Evolutionary conservation across 23 red algal genomes (phyloP).

Genomic region (Rhodosorus marinus): DNA sequence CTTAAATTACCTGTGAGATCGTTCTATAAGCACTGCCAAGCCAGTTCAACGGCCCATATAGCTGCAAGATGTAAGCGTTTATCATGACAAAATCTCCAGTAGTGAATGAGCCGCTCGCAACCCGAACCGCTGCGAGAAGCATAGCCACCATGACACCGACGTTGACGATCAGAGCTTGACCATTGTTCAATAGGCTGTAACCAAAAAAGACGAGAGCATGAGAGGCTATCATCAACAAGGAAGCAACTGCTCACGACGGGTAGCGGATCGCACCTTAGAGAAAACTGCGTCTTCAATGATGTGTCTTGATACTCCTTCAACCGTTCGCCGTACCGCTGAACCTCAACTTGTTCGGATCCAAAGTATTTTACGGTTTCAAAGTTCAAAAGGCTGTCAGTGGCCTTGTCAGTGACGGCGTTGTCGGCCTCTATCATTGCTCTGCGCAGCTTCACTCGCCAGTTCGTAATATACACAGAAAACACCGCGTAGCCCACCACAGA

Average conservation of each 20-base stretch:
- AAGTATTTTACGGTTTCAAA: constrained; percentile 91
- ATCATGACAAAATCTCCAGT: constrained; percentile 78
- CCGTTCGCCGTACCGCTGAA: constrained; percentile 6
- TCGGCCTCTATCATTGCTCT: constrained; percentile 24
- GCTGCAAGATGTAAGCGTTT: constrained; percentile 73
- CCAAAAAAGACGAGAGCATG: too few relatives aligned
- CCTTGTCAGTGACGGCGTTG: constrained; percentile 24
- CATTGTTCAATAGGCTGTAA: constrained; percentile 64
- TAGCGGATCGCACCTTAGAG: constrained; percentile 15
- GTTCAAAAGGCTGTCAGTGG: constrained; percentile 48
- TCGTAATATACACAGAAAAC: constrained; percentile 11
- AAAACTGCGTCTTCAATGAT: constrained; percentile 4
- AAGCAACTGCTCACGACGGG: too few relatives aligned
- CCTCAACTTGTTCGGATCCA: constrained; percentile 52
- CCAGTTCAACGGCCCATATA: constrained; percentile 74
- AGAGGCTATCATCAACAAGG: too few relatives aligned
- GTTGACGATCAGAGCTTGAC: constrained; percentile 53
- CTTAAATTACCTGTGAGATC: too few relatives aligned
- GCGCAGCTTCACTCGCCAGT: constrained; percentile 19
- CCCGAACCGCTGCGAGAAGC: constrained; percentile 35
- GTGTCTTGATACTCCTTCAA: constrained; percentile 8
- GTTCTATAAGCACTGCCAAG: constrained; percentile 60
- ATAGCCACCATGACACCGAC: constrained; percentile 22
- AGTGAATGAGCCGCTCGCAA: constrained; percentile 19
- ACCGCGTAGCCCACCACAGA: constrained; percentile 24